Percentiles rank a stretch among this genome's conserved stretches.
These are phyloP conservation scores for Plantago coronopus DNA, from an alignment of 305 asterid species.

Conservation along the genomic window DNA sequence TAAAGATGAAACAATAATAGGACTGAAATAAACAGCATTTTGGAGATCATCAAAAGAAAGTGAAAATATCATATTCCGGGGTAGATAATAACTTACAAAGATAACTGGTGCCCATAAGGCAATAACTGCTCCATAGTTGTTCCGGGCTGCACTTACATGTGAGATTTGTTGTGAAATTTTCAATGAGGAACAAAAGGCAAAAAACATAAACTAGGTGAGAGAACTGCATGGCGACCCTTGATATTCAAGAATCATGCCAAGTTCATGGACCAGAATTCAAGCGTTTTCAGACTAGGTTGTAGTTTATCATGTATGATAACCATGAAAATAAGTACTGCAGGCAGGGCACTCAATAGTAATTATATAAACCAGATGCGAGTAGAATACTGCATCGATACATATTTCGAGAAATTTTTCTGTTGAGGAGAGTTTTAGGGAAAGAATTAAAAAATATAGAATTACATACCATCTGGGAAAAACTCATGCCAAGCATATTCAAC, in stretches of 20 bases:
- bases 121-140: constrained; percentile 71
- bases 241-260: too few relatives aligned
- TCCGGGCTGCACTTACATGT: constrained; percentile 51
- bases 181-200: background rate
- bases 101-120: constrained; percentile 88
- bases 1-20: constrained; percentile 10
- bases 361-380: background rate
- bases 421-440: constrained; percentile 11
- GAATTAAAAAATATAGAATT: background rate
- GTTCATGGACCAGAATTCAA: background rate
- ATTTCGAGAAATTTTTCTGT: constrained; percentile 10
- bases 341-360: background rate
- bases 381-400: background rate
- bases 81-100: constrained; percentile 43
- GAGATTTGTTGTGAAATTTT: background rate
- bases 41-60: background rate
- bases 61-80: constrained; percentile 12
- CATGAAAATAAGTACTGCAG: background rate
- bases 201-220: background rate
- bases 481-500: constrained; percentile 74
- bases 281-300: background rate
- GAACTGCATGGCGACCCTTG: background rate
- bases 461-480: constrained; percentile 53
- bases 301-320: background rate
- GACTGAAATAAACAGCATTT: constrained; percentile 4